Base-by-base conservation (phyloP, 2,329 filamentous ascomycete genomes). In the Nigrograna mackinnonii region DNA sequence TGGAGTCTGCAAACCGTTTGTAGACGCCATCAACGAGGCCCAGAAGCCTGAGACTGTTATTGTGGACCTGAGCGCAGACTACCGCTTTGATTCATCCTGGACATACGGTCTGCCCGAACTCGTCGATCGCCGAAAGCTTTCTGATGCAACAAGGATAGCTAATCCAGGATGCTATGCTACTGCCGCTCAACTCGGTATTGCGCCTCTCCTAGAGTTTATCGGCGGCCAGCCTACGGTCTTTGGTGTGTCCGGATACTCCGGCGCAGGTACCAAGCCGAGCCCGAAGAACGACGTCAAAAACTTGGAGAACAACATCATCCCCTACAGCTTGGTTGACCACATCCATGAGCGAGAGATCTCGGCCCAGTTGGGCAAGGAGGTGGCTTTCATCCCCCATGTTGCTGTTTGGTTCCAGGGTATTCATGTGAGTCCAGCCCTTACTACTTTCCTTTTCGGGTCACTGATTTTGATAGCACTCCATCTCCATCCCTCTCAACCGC, bases 371-470 rank as follows among this genome's bases (percentile, higher is more conserved):
- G 87, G 85, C 36, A 78, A 75, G 12, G 73, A 81, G 14, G 84
- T 95, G 9, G 87, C 85, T 5, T 99, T 99, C 66, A 87, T 94
- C 44, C 94, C 94, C 5, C 94, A 97, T 68, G 91, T 96, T 18
- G 89, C 91, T n/a, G 84, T 87, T 12, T 97, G 91, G 92, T 97
- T 97, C 81, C 87, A 95, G 64, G 92, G 92, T 51, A 97, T 97
- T 57, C 85, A 89, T 65, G 76, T 79, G 72, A 68, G 65, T 64
- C 19, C 20, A 26, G 6, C n/a, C 34, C 30, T 18, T 31, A 3
- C 17, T 20, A 9, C 16, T 12, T 16, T 26, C 13, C 24, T 17
- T 35, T 13, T 18, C 6, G 1, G 7, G 14, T 28, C 24, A 12
- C 24, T 14, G 11, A 28, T 12, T n/a, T n/a, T n/a, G n/a, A 12